Evolutionary conservation across 345 rosid species (phyloP).

Genomic region (Physaria fendleri): DNA sequence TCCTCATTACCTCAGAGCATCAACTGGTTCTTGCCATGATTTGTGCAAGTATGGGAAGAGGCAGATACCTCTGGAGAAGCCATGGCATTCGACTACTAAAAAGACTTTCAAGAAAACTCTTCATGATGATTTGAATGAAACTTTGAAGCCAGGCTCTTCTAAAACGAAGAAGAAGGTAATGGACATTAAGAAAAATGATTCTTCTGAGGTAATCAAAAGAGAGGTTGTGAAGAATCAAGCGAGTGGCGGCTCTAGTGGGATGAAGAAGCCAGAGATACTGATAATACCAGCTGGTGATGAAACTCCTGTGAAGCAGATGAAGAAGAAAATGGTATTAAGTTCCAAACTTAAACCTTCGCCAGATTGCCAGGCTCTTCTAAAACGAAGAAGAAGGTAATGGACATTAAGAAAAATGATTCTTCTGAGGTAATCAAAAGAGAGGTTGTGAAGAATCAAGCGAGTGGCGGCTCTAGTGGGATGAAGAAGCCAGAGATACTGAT

Average conservation of each 20-base stretch:
- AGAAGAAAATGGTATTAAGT: constrained; percentile 23
- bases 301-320: constrained; percentile 18
- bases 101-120: constrained; percentile 34
- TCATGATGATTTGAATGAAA: constrained; percentile 29
- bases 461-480: constrained; percentile 2
- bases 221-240: constrained; percentile 21
- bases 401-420: no score
- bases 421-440: constrained; percentile 27
- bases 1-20: constrained; percentile 71
- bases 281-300: constrained; percentile 13
- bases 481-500: constrained; percentile 17
- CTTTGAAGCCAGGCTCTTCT: constrained; percentile 21
- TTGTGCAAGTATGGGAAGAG: constrained; percentile 73
- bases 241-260: constrained; percentile 5
- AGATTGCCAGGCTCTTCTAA: no score
- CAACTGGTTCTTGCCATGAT: constrained; percentile 95
- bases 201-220: constrained; percentile 26
- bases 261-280: constrained; percentile 15
- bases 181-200: constrained; percentile 23
- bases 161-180: constrained; percentile 27
- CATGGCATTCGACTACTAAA: constrained; percentile 35
- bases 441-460: constrained; percentile 16
- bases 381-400: no score
- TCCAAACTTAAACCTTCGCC: constrained; percentile 17
- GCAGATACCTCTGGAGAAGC: constrained; percentile 40